Conservation (phyloP, 129 eudicot species). For the Chrysanthemum makinoi region DNA sequence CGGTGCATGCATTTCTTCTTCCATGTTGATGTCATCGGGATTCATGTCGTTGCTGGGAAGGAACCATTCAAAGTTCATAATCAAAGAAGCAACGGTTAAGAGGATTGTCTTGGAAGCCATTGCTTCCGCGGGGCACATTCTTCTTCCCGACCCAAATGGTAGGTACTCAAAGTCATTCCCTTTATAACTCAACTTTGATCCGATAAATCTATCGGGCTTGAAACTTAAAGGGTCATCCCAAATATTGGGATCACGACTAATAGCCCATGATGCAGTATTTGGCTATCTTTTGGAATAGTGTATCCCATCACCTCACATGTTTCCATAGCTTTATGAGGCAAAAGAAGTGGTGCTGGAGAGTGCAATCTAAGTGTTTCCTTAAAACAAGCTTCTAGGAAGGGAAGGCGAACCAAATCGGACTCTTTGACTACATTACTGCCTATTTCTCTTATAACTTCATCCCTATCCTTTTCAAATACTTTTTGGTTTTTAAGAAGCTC, state of each 20-base stretch:
- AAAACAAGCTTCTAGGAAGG: conserved; percentile 1
- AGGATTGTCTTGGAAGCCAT: conserved; percentile 28
- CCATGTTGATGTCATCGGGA: conserved; percentile 15
- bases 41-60: not conserved
- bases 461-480: conserved; percentile 11
- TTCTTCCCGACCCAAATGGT: conserved; percentile 30
- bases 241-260: conserved; percentile 9
- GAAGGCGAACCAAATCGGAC: conserved; percentile 6
- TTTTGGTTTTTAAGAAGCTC: conserved; percentile 20
- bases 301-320: conserved; percentile 20
- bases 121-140: conserved; percentile 8
- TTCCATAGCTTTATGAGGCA: conserved; percentile 2
- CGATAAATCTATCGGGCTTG: conserved; percentile 23
- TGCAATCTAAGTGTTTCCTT: conserved; percentile 9
- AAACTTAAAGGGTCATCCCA: conserved; percentile 26
- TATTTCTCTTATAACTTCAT: conserved; percentile 1
- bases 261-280: conserved; percentile 29
- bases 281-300: conserved; percentile 20
- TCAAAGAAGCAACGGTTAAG: conserved; percentile 19
- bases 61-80: conserved; percentile 28
- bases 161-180: conserved; percentile 16
- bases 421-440: not conserved
- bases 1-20: conserved; percentile 12
- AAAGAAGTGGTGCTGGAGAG: conserved; percentile 2
- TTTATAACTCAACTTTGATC: conserved; percentile 17